phyloP scores from a whole-genome alignment of 257 asterid species.

The Rubia yunnanensis region DNA sequence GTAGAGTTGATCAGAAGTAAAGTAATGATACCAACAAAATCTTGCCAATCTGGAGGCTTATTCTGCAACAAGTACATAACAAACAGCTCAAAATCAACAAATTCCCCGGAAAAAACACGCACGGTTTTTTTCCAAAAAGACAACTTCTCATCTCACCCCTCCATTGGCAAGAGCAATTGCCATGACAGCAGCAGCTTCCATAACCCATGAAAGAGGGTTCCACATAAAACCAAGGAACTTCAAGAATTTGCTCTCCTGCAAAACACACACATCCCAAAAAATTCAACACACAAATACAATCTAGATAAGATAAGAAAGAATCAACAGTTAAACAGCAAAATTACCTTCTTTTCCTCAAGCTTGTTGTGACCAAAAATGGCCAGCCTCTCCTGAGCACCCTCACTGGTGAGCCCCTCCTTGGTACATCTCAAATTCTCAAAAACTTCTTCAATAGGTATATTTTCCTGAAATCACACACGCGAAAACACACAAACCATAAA shows the following conservation, averaged over 20 bases:
- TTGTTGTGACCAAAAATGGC: slow-evolving; percentile 88
- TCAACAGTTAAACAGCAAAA: slow-evolving; percentile 8
- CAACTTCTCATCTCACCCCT: slow-evolving; percentile 63
- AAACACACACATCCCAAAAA: slow-evolving; percentile 11
- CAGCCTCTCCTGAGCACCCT: slow-evolving; percentile 85
- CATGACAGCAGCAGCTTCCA: slow-evolving; percentile 99
- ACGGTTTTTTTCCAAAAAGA: slow-evolving; percentile 3
- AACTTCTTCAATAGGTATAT: slow-evolving; percentile 92
- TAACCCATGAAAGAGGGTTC: slow-evolving; percentile 99
- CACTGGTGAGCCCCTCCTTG: slow-evolving; percentile 67
- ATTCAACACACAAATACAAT: neutral
- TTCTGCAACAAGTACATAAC: slow-evolving; percentile 38
- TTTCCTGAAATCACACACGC: slow-evolving; percentile 54
- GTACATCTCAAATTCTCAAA: slow-evolving; percentile 94
- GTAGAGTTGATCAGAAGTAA: slow-evolving; percentile 87
- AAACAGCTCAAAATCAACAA: neutral
- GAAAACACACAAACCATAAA: slow-evolving; percentile 11
- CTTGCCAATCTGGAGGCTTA: slow-evolving; percentile 99
- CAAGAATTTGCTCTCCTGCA: slow-evolving; percentile 81
- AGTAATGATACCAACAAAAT: slow-evolving; percentile 88
- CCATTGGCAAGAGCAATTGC: slow-evolving; percentile 99
- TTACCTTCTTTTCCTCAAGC: slow-evolving; percentile 96
- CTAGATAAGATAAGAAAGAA: neutral
- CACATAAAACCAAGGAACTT: slow-evolving; percentile 98
- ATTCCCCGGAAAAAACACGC: neutral